Evolutionary conservation across 2,329 filamentous ascomycete genomes (phyloP), one percentile per base, ranked within the genome.

Genomic region (Aspergillus ochraceoroseus): DNA sequence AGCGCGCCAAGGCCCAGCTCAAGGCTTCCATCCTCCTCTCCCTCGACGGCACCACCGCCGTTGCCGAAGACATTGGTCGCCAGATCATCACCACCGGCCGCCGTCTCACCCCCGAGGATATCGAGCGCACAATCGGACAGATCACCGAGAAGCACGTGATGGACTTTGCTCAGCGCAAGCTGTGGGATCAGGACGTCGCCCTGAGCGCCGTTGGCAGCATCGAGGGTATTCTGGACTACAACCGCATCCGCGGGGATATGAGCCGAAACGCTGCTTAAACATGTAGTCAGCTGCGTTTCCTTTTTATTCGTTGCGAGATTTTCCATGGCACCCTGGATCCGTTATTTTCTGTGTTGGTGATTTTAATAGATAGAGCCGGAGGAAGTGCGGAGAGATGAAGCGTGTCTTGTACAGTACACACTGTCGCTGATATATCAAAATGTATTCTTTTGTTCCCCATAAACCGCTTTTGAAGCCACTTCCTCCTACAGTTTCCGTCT

Each of bases 1-100:
- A 98, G 80, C 90, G 92, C 57, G 92, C 92, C 70, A 98, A 98
- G 81, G 87, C 92, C 52, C 92, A 98, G 76, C 83, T 98, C 61
- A 98, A 98, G 81, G 92, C 92, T 49, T 95, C 89, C 40, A 89
- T 98, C 62, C 86, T 98, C 48, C 82, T 98, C 53, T 94, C 88
- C 38, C 87, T 98, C 20, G 92, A 98, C 67, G 94, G 89, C 68
- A 96, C 92, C 63, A 96, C 92, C 33, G 88, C 92, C 58, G 84
- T 95, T 40, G 92, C 92, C 47, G 92, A 98, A 77, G 92, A 98
- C 67, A 95, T 98, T 68, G 92, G 92, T 63, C 87, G 92, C 70
- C 92, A 98, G 74, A 88, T 98, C 71, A 82, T 98, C 74, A 96
- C 89, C 62, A 96, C 92, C 44, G 92, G 92, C 65, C 85, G 89